These are phyloP conservation scores for Mycena floridula DNA, from an alignment of 768 basidiomycete genomes.

Conservation along the genomic window DNA sequence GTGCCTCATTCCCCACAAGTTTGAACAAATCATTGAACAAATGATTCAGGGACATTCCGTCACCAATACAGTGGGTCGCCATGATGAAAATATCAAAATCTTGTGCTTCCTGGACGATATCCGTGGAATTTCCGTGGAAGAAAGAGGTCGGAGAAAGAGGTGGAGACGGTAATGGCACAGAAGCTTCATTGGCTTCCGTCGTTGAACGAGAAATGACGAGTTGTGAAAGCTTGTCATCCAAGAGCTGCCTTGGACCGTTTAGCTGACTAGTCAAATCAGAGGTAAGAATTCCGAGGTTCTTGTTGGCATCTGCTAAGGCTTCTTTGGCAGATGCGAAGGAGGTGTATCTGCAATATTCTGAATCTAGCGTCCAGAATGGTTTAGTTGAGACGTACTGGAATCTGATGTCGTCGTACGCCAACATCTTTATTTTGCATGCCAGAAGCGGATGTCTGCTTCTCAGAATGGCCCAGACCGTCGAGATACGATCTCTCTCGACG, in stretches of 20 bases:
- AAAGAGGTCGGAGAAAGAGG: constrained; percentile 26
- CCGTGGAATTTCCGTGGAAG: constrained; percentile 10
- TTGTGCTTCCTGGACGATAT: neutral
- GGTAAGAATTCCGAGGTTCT: constrained; percentile 7
- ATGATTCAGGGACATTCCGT: constrained; percentile 84
- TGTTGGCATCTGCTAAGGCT: constrained; percentile 43
- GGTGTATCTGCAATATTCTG: too few species aligned
- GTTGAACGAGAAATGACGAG: constrained; percentile 45
- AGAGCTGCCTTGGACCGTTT: constrained; percentile 72
- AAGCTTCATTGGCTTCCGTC: constrained; percentile 6
- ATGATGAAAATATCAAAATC: constrained; percentile 56
- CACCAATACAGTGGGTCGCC: constrained; percentile 77
- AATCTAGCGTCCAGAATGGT: too few species aligned
- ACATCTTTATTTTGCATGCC: constrained; percentile 55
- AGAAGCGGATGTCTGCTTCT: constrained; percentile 67
- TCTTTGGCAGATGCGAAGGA: constrained; percentile 11
- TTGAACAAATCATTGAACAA: constrained; percentile 77
- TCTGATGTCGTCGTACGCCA: constrained; percentile 53
- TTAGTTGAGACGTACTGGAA: constrained; percentile 72
- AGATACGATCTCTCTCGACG: constrained; percentile 42
- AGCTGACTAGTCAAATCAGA: constrained; percentile 67
- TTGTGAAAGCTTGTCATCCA: constrained; percentile 58
- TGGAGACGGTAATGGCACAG: constrained; percentile 20
- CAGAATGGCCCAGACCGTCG: constrained; percentile 65
- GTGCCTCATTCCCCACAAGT: constrained; percentile 29